These are phyloP conservation scores for Tylopilus sp. DNA, from an alignment of 768 basidiomycete genomes.

Conservation along the genomic window DNA sequence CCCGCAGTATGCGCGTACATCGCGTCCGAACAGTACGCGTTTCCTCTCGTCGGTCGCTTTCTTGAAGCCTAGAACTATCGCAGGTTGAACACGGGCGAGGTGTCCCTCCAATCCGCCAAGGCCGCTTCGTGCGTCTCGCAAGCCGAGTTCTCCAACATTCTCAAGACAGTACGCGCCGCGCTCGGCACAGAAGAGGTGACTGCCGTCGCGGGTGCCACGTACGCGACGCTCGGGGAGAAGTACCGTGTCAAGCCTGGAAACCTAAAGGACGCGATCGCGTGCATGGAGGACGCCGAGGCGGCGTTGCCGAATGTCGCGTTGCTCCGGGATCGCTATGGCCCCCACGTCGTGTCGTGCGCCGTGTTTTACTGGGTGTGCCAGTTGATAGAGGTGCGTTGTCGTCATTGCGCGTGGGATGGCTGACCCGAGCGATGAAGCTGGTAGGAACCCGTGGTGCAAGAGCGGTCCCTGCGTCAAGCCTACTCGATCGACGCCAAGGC, in stretches of 20 bases:
- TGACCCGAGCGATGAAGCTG: too few species aligned
- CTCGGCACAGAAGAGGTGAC: constrained; percentile 4
- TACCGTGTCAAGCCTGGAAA: constrained; percentile 18
- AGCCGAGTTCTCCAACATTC: constrained; percentile 19
- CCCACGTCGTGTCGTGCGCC: constrained; percentile 31
- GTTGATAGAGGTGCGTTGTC: constrained; percentile 32
- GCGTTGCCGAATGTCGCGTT: constrained; percentile 11
- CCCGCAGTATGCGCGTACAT: constrained; percentile 31
- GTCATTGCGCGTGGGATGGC: neutral
- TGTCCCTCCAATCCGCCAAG: constrained; percentile 26
- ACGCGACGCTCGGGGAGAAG: constrained; percentile 29
- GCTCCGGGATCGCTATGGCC: constrained; percentile 20
- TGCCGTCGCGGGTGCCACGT: constrained; percentile 18
- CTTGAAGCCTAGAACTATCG: too few species aligned
- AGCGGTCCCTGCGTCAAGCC: constrained; percentile 15
- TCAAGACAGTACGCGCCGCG: constrained; percentile 22
- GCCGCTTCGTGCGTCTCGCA: constrained; percentile 22
- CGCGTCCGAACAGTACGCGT: constrained; percentile 31
- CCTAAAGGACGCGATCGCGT: constrained; percentile 27
- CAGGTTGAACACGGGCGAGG: constrained; percentile 29
- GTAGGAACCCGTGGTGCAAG: constrained; percentile 25
- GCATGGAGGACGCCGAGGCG: constrained; percentile 35
- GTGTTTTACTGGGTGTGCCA: constrained; percentile 48
- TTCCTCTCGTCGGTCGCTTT: neutral
- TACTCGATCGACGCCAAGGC: constrained; percentile 12